Conservation (phyloP, 805 yeast species). For the Zygoascus bituminiphila region DNA sequence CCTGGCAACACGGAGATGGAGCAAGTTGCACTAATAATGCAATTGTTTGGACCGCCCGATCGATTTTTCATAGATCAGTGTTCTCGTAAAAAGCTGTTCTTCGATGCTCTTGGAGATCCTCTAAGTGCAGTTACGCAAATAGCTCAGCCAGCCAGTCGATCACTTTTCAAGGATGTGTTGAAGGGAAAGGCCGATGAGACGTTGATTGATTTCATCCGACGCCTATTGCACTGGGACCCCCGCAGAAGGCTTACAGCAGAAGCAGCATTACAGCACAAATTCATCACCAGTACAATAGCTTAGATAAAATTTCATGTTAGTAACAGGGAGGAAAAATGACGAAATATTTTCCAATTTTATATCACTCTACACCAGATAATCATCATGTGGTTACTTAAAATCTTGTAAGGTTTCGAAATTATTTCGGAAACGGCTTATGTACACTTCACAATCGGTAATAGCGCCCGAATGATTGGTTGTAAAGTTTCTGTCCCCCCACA, state of each 20-base stretch:
- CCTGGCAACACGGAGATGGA: conserved; percentile 86
- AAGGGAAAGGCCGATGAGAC: conserved; percentile 19
- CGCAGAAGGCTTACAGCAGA: conserved; percentile 32
- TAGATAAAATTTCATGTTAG: too few relatives aligned
- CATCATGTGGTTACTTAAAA: too few relatives aligned
- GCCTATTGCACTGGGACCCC: conserved; percentile 69
- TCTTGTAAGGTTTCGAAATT: too few relatives aligned
- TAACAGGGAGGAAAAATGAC: too few relatives aligned
- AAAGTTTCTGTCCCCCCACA: neutral
- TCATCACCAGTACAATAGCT: neutral
- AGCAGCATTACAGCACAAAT: conserved; percentile 31
- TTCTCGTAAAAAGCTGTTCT: conserved; percentile 30
- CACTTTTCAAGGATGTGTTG: conserved; percentile 20
- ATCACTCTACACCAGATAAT: too few relatives aligned
- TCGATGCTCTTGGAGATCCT: conserved; percentile 31
- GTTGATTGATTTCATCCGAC: conserved; percentile 43
- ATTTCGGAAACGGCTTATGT: neutral
- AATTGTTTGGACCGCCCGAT: conserved; percentile 83
- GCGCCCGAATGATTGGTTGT: neutral
- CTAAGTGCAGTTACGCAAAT: conserved; percentile 9
- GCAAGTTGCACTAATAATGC: conserved; percentile 85
- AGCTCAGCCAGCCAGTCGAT: conserved; percentile 21
- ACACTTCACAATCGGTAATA: neutral
- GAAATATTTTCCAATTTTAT: too few relatives aligned
- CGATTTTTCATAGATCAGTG: conserved; percentile 30